Conservation (phyloP, 768 basidiomycete species). For the Imleria badia region DNA sequence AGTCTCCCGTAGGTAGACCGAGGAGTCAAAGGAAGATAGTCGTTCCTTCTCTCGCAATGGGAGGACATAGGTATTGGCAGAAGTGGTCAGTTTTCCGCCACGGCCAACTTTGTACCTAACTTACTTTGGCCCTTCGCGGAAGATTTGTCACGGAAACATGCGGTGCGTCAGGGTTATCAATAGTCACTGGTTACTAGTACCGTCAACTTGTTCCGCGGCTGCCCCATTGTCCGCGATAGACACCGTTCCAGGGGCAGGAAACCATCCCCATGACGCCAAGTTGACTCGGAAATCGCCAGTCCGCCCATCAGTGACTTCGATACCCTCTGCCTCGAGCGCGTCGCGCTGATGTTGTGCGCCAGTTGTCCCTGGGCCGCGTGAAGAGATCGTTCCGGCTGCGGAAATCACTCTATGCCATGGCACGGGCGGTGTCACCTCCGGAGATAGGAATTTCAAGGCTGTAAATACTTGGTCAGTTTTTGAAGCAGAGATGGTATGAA, state of each 20-base stretch:
- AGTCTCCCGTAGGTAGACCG: too few relatives aligned
- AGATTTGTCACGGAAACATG: too few relatives aligned
- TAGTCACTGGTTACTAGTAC: background rate
- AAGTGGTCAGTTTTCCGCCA: too few relatives aligned
- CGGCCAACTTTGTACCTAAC: too few relatives aligned
- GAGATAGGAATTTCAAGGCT: conserved; percentile 79
- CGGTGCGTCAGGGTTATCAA: too few relatives aligned
- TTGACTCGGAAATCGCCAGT: conserved; percentile 61
- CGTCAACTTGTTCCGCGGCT: background rate
- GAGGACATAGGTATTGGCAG: too few relatives aligned
- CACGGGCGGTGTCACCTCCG: conserved; percentile 58
- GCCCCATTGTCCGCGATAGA: conserved; percentile 13
- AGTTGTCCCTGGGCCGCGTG: conserved; percentile 78
- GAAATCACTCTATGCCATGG: conserved; percentile 83
- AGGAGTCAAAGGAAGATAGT: too few relatives aligned
- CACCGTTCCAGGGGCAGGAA: conserved; percentile 42
- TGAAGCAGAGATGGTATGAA: background rate
- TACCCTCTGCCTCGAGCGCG: conserved; percentile 76
- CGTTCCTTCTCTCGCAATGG: too few relatives aligned
- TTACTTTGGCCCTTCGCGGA: too few relatives aligned
- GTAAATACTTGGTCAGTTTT: background rate
- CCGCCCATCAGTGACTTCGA: conserved; percentile 64
- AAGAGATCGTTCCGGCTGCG: conserved; percentile 72
- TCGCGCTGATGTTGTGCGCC: conserved; percentile 76
- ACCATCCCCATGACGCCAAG: conserved; percentile 64